Conservation (phyloP, 495 filamentous ascomycete species). For the Umbilicaria muhlenbergii region DNA sequence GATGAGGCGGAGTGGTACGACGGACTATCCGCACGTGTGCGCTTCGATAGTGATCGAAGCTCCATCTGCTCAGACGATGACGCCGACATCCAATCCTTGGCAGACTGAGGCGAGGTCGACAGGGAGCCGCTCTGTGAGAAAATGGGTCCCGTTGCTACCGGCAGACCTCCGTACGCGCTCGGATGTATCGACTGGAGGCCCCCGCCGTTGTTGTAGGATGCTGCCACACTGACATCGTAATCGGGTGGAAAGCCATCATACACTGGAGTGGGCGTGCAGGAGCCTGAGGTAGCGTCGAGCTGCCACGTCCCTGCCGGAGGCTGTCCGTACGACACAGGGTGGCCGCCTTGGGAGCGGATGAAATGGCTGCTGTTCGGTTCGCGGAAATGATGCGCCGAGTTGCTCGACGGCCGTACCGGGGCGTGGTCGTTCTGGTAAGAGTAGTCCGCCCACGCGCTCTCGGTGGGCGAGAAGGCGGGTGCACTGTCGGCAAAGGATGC, state of each 20-base stretch:
- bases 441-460: slow-evolving; percentile 63
- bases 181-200: slow-evolving; percentile 26
- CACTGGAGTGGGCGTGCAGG: slow-evolving; percentile 40
- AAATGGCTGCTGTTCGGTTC: slow-evolving; percentile 19
- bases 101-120: slow-evolving; percentile 43
- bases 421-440: slow-evolving; percentile 24
- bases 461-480: slow-evolving; percentile 57
- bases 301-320: slow-evolving; percentile 9
- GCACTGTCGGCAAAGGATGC: slow-evolving; percentile 55
- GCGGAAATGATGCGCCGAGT: slow-evolving; percentile 15
- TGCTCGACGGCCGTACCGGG: slow-evolving; percentile 15
- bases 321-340: slow-evolving; percentile 5
- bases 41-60: slow-evolving; percentile 47
- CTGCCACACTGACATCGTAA: slow-evolving; percentile 37
- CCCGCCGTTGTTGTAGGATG: slow-evolving; percentile 36
- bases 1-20: slow-evolving; percentile 67
- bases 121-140: slow-evolving; percentile 22
- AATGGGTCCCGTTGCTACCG: slow-evolving; percentile 24
- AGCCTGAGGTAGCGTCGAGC: slow-evolving; percentile 30
- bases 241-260: slow-evolving; percentile 53
- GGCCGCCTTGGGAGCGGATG: slow-evolving; percentile 1
- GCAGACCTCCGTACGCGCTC: slow-evolving; percentile 9
- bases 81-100: slow-evolving; percentile 45
- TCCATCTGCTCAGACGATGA: slow-evolving; percentile 41
- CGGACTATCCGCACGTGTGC: slow-evolving; percentile 54